Evolutionary conservation across 2,329 filamentous ascomycete genomes (phyloP).

Genomic region (Aspergillus sp.): DNA sequence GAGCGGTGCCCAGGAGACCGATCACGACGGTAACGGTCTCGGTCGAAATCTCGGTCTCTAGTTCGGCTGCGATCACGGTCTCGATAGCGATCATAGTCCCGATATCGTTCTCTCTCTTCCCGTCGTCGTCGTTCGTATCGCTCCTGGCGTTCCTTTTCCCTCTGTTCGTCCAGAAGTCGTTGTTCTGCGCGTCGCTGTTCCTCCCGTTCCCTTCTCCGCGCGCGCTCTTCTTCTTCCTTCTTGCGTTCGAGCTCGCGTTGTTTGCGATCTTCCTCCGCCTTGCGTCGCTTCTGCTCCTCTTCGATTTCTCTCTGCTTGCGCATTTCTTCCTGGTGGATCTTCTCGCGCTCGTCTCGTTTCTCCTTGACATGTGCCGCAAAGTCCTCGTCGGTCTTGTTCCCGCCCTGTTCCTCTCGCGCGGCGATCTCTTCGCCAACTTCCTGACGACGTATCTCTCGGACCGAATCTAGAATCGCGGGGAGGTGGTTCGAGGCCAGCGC

Average conservation of each 20-base stretch:
- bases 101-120: slow-evolving; percentile 47
- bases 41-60: slow-evolving; percentile 28
- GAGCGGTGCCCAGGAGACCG: slow-evolving; percentile 32
- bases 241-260: slow-evolving; percentile 44
- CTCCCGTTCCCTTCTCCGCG: slow-evolving; percentile 51
- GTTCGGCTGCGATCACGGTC: slow-evolving; percentile 37
- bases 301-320: slow-evolving; percentile 54
- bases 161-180: slow-evolving; percentile 52
- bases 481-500: slow-evolving; percentile 55
- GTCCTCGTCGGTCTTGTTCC: slow-evolving; percentile 60
- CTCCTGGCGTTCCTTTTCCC: slow-evolving; percentile 51
- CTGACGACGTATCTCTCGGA: slow-evolving; percentile 56
- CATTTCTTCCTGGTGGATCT: slow-evolving; percentile 48
- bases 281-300: slow-evolving; percentile 39
- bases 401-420: slow-evolving; percentile 52
- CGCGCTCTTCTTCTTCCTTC: slow-evolving; percentile 45
- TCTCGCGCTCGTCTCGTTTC: slow-evolving; percentile 53
- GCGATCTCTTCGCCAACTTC: slow-evolving; percentile 61
- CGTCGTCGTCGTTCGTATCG: slow-evolving; percentile 43
- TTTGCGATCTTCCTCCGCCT: slow-evolving; percentile 43
- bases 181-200: slow-evolving; percentile 51
- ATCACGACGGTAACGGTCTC: slow-evolving; percentile 28
- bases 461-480: slow-evolving; percentile 51
- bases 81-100: slow-evolving; percentile 34
- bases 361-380: slow-evolving; percentile 55